These are phyloP conservation scores for Pilatotrama ljubarskyi DNA, from an alignment of 768 basidiomycete species.

Conservation along the genomic window DNA sequence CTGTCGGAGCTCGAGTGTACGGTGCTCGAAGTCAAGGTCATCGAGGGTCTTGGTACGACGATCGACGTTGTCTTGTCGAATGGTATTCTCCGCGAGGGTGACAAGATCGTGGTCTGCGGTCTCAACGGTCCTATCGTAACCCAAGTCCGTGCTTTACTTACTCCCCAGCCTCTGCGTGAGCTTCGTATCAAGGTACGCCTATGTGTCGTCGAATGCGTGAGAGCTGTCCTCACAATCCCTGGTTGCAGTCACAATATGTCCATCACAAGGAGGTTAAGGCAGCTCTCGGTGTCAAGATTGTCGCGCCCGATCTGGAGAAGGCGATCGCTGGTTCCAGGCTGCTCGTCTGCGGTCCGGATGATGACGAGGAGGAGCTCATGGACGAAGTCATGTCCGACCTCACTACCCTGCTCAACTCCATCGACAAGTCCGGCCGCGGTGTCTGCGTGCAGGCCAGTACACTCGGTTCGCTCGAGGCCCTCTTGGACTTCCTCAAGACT, in stretches of 20 bases:
- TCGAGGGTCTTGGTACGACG: slow-evolving; percentile 97
- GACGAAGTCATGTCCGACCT: slow-evolving; percentile 98
- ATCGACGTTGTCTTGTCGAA: slow-evolving; percentile 97
- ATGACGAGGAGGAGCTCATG: slow-evolving; percentile 92
- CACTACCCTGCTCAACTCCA: slow-evolving; percentile 80
- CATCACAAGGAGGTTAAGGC: slow-evolving; percentile 98
- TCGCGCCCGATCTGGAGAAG: slow-evolving; percentile 94
- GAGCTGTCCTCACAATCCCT: slow-evolving; percentile 3
- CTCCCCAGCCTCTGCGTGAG: slow-evolving; percentile 94
- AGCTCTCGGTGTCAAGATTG: slow-evolving; percentile 93
- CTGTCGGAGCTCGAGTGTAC: slow-evolving; percentile 97
- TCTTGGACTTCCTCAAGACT: slow-evolving; percentile 90
- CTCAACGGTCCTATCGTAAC: slow-evolving; percentile 97
- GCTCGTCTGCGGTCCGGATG: slow-evolving; percentile 90
- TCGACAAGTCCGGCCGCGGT: slow-evolving; percentile 94
- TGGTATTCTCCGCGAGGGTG: slow-evolving; percentile 88
- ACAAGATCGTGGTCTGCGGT: slow-evolving; percentile 94
- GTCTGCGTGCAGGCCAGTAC: slow-evolving; percentile 98
- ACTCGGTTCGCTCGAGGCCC: slow-evolving; percentile 92
- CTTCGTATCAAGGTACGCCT: slow-evolving; percentile 82
- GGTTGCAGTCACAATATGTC: slow-evolving; percentile 82
- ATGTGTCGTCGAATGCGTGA: neutral
- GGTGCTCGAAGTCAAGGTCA: slow-evolving; percentile 96
- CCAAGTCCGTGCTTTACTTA: slow-evolving; percentile 89
- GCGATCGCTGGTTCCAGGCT: slow-evolving; percentile 96